Conservation (phyloP, 163 green algal species). For the Smithsoniella earleae region DNA sequence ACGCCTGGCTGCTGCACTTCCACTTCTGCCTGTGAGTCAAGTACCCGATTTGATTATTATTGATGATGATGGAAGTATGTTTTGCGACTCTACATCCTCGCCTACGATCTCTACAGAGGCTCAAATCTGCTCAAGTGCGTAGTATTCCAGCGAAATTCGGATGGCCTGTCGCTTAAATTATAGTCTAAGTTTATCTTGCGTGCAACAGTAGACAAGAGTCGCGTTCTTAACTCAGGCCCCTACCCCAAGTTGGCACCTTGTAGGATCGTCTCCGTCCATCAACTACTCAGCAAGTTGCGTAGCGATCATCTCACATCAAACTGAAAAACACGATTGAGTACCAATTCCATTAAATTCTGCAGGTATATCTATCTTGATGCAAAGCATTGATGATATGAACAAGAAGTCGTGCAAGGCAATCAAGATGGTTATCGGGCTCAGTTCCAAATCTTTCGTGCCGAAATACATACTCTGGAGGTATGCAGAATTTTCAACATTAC, state of each 20-base stretch:
- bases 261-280: neutral
- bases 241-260: neutral
- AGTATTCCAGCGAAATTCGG: neutral
- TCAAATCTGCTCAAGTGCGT: neutral
- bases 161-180: neutral
- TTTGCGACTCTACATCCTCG: neutral
- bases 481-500: too few relatives aligned
- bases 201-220: neutral
- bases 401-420: neutral
- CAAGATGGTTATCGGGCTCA: neutral
- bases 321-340: neutral
- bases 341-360: neutral
- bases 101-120: neutral
- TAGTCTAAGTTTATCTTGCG: neutral
- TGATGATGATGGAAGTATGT: neutral
- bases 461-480: constrained; percentile 11
- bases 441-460: neutral
- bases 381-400: neutral
- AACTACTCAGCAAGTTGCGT: neutral
- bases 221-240: too few relatives aligned
- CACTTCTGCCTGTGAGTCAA: neutral
- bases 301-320: neutral
- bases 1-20: neutral
- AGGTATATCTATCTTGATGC: neutral
- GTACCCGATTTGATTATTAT: neutral